Conservation (phyloP, 1,139 yeast species). For the Citeromyces siamensis region DNA sequence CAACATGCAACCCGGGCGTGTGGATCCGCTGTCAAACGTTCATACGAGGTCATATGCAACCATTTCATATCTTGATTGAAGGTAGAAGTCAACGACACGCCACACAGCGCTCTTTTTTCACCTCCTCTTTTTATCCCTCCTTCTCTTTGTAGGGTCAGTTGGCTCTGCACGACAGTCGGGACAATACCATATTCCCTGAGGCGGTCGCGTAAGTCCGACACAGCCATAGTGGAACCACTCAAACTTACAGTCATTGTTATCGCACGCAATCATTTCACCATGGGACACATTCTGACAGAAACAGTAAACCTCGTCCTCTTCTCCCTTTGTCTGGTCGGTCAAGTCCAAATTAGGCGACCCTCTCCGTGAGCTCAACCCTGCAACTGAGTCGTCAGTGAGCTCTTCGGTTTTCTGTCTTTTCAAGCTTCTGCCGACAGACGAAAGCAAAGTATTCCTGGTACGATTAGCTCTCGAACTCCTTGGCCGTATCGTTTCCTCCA, state of each 20-base stretch:
- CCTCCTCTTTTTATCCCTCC: conserved; percentile 5
- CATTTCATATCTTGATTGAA: too few species aligned
- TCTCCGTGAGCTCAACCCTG: background rate
- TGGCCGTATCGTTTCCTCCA: conserved; percentile 2
- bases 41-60: too few species aligned
- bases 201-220: conserved; percentile 63
- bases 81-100: too few species aligned
- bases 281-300: conserved; percentile 77
- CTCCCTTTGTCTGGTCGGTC: conserved; percentile 14
- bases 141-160: conserved; percentile 7
- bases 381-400: background rate
- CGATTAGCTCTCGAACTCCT: background rate
- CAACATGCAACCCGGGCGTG: too few species aligned
- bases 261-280: conserved; percentile 92
- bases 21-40: too few species aligned
- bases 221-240: conserved; percentile 83
- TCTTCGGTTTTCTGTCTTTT: conserved; percentile 2
- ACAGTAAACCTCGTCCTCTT: conserved; percentile 65
- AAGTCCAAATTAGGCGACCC: background rate
- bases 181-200: conserved; percentile 54
- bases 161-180: conserved; percentile 33
- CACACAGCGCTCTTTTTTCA: too few species aligned
- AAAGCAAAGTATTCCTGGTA: background rate
- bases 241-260: conserved; percentile 63
- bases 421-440: background rate